Conservation (phyloP, 257 asterid genomes). For the Lavandula angustifolia region DNA sequence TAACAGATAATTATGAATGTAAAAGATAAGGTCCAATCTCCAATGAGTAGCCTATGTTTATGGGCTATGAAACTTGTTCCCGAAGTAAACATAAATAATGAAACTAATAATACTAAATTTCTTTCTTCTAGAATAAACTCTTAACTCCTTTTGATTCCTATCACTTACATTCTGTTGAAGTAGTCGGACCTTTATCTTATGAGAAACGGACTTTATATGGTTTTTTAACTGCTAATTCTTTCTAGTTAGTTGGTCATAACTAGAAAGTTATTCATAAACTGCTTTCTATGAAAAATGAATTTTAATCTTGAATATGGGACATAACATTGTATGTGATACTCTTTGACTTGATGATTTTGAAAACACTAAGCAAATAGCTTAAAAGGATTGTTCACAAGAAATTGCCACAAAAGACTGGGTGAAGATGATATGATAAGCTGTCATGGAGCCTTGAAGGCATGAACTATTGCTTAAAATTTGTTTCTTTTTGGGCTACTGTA, state of each 20-base stretch:
- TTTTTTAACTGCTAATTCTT: neutral
- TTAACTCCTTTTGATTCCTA: too few species aligned
- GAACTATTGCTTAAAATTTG: neutral
- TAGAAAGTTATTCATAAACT: neutral
- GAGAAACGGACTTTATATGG: neutral
- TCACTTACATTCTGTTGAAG: conserved; percentile 12
- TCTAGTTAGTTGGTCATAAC: conserved; percentile 14
- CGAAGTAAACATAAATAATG: too few species aligned
- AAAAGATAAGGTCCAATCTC: too few species aligned
- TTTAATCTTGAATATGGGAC: neutral
- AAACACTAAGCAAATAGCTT: neutral
- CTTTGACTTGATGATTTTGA: conserved; percentile 11
- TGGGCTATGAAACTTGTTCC: too few species aligned
- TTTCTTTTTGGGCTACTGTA: neutral
- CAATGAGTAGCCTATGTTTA: too few species aligned
- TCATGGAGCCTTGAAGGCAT: conserved; percentile 6
- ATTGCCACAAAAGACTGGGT: neutral
- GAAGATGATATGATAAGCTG: conserved; percentile 11
- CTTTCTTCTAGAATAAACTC: too few species aligned
- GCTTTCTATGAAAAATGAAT: conserved; percentile 1
- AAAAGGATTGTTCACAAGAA: neutral
- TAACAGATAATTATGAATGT: too few species aligned
- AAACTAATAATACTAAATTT: too few species aligned
- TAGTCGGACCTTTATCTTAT: conserved; percentile 12
- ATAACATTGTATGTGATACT: neutral